Percentiles rank a stretch among this genome's conserved stretches.
Evolutionary conservation across 768 basidiomycete species (phyloP).

Genomic region (Kwoniella europaea): DNA sequence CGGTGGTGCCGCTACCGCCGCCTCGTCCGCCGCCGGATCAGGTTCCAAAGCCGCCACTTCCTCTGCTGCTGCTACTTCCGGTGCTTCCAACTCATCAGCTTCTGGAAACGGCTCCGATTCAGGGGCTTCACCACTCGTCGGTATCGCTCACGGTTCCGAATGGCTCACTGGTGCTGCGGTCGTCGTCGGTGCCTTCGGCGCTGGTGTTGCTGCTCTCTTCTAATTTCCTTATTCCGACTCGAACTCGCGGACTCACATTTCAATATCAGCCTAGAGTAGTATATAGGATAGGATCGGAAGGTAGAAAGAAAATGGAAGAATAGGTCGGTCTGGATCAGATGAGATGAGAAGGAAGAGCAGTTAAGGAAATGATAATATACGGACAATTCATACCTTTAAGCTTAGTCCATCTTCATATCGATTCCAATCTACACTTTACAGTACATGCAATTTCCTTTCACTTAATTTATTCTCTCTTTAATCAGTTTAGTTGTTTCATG

Average conservation of each 20-base stretch:
- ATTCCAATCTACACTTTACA: too few relatives aligned
- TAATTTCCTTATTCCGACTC: neutral
- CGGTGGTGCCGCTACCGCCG: neutral
- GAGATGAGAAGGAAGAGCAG: too few relatives aligned
- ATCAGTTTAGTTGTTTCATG: too few relatives aligned
- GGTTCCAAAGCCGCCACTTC: neutral
- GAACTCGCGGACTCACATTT: too few relatives aligned
- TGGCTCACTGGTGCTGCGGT: conserved; percentile 14
- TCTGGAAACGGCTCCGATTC: conserved; percentile 12
- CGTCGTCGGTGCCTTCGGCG: conserved; percentile 24
- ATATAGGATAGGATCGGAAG: too few relatives aligned
- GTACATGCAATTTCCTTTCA: too few relatives aligned
- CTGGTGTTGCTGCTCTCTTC: conserved; percentile 24
- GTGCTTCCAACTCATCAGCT: neutral
- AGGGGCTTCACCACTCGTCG: neutral
- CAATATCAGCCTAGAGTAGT: too few relatives aligned
- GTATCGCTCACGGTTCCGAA: conserved; percentile 12
- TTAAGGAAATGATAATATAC: neutral
- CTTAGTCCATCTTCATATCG: neutral
- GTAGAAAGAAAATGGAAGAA: too few relatives aligned
- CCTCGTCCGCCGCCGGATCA: conserved; percentile 4
- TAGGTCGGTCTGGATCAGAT: too few relatives aligned
- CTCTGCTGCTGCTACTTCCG: conserved; percentile 5
- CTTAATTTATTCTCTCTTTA: too few relatives aligned
- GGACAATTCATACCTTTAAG: neutral